These are phyloP conservation scores for Quercus ilex DNA, from an alignment of 306 rosid genomes.

Conservation along the genomic window DNA sequence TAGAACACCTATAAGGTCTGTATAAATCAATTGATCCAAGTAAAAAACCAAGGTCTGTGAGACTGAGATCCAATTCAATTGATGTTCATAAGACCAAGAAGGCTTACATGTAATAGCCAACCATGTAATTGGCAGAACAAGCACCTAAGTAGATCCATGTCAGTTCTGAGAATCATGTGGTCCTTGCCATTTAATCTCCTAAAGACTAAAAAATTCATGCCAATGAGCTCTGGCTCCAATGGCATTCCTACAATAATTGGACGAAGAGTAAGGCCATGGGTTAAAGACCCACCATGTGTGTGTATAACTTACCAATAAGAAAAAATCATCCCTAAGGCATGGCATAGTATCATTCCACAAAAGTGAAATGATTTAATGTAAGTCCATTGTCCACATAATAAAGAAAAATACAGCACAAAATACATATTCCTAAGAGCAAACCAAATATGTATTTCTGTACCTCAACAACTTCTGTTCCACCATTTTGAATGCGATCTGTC, in stretches of 20 bases:
- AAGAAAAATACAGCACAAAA: not conserved
- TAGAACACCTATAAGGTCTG: not conserved
- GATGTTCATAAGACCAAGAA: not conserved
- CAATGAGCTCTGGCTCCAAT: no score
- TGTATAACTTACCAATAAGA: no score
- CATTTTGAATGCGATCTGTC: conserved; percentile 91
- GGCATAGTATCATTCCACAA: not conserved
- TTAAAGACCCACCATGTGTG: no score
- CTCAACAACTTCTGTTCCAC: conserved; percentile 99
- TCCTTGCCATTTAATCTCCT: not conserved
- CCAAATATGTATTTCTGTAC: conserved; percentile 22
- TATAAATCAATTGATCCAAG: no score
- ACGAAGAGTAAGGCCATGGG: no score
- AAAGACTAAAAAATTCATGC: not conserved
- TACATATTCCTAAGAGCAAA: not conserved
- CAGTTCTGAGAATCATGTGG: not conserved
- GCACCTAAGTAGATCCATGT: not conserved
- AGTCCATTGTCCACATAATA: not conserved
- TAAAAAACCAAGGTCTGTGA: not conserved
- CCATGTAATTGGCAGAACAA: not conserved
- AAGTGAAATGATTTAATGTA: not conserved
- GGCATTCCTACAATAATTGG: no score
- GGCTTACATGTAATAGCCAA: not conserved
- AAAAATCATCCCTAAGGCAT: not conserved
- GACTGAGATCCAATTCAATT: not conserved